Conservation (phyloP, 2,329 filamentous ascomycete species). For the Cytospora piceae region DNA sequence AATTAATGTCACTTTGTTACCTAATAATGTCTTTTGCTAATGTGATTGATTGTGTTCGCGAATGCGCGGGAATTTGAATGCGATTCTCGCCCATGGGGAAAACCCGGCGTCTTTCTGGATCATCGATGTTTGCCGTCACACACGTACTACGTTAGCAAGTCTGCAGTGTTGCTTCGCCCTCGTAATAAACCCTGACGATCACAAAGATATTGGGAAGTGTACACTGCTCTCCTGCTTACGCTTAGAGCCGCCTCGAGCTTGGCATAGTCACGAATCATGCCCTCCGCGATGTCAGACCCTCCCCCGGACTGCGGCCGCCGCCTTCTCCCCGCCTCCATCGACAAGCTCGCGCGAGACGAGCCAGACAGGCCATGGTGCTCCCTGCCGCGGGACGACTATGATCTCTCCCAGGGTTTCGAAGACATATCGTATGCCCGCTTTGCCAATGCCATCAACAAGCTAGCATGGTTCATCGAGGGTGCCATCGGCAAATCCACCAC, state of each 20-base stretch:
- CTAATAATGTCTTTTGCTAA: neutral
- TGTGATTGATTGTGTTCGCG: neutral
- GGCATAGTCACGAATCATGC: slow-evolving; percentile 16
- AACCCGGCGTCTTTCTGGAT: neutral
- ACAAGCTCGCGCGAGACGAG: slow-evolving; percentile 31
- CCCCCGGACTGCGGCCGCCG: slow-evolving; percentile 26
- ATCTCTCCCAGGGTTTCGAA: slow-evolving; percentile 34
- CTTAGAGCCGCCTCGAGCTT: slow-evolving; percentile 8
- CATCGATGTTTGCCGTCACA: neutral
- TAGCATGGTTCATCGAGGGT: slow-evolving; percentile 33
- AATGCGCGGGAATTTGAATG: neutral
- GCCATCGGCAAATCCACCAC: slow-evolving; percentile 30
- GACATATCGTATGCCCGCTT: slow-evolving; percentile 31
- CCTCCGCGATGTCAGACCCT: neutral
- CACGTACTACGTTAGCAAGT: neutral
- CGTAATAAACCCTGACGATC: neutral
- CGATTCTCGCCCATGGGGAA: neutral
- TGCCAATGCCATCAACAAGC: slow-evolving; percentile 34
- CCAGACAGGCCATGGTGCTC: slow-evolving; percentile 33
- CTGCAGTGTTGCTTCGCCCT: neutral
- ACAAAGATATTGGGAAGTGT: neutral
- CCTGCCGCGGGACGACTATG: slow-evolving; percentile 33
- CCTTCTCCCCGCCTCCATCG: slow-evolving; percentile 31
- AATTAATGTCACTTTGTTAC: neutral
- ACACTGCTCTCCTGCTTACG: neutral